Evolutionary conservation across 352 stramenopile genomes (phyloP).

Genomic region (Blastocystis sp.): DNA sequence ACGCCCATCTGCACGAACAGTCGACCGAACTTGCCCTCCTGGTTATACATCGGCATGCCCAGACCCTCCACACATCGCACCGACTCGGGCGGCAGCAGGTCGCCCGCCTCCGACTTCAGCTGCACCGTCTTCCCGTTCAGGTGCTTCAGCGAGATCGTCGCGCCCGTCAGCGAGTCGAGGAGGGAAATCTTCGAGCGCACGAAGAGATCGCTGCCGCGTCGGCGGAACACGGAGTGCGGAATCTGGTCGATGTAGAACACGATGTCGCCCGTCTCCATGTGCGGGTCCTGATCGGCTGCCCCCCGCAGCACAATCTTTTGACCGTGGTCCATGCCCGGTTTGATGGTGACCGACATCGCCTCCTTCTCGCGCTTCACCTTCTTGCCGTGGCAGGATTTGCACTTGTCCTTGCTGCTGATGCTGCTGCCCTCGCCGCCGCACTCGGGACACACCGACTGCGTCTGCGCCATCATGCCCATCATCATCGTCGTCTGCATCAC

Average conservation of each 20-base stretch:
- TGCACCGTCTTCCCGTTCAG: conserved; percentile 56
- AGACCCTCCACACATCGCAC: conserved; percentile 60
- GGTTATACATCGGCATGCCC: conserved; percentile 67
- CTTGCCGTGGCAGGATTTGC: conserved; percentile 57
- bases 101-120: conserved; percentile 10
- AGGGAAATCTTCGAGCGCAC: conserved; percentile 31
- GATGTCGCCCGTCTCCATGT: conserved; percentile 62
- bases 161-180: conserved; percentile 42
- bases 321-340: conserved; percentile 52
- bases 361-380: conserved; percentile 64
- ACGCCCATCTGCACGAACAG: conserved; percentile 64
- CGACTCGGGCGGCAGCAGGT: conserved; percentile 23
- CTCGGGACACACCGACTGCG: conserved; percentile 58
- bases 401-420: conserved; percentile 55
- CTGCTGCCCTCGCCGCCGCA: conserved; percentile 66
- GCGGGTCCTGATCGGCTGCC: conserved; percentile 50
- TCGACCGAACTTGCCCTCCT: conserved; percentile 45
- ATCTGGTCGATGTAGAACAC: conserved; percentile 72
- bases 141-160: conserved; percentile 34
- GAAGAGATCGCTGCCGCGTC: conserved; percentile 63
- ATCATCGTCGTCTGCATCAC: conserved; percentile 64
- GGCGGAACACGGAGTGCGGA: conserved; percentile 35
- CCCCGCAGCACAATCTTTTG: conserved; percentile 65
- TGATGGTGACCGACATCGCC: conserved; percentile 52
- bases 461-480: conserved; percentile 73